These are phyloP conservation scores for Umbelopsis ramanniana DNA, from an alignment of 192 early-diverging fungal genomes.

Conservation along the genomic window DNA sequence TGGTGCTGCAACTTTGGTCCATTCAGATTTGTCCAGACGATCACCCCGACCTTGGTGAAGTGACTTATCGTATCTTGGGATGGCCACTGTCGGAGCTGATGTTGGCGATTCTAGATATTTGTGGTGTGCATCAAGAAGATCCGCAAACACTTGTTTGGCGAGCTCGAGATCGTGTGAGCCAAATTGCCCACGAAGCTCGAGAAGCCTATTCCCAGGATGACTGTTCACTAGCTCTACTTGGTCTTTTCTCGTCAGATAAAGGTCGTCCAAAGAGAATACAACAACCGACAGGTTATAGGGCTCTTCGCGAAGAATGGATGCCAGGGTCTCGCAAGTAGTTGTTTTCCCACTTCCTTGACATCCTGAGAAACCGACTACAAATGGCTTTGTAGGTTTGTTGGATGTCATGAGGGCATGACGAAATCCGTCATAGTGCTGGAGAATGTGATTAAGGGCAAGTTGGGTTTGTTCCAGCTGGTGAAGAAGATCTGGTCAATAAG, in stretches of 20 bases:
- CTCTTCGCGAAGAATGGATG: slow-evolving; percentile 37
- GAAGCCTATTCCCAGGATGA: slow-evolving; percentile 67
- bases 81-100: slow-evolving; percentile 34
- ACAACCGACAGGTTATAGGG: slow-evolving; percentile 57
- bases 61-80: slow-evolving; percentile 88
- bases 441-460: slow-evolving; percentile 35
- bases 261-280: slow-evolving; percentile 82
- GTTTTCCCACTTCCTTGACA: slow-evolving; percentile 83
- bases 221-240: slow-evolving; percentile 54
- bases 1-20: slow-evolving; percentile 57
- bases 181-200: slow-evolving; percentile 83
- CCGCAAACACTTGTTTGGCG: slow-evolving; percentile 54
- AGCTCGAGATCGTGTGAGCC: slow-evolving; percentile 88
- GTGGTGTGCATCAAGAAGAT: slow-evolving; percentile 42
- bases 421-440: slow-evolving; percentile 31
- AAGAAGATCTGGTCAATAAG: background rate
- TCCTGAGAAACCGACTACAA: slow-evolving; percentile 79
- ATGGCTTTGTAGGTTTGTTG: slow-evolving; percentile 36
- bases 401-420: background rate
- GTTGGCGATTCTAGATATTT: background rate
- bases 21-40: slow-evolving; percentile 60
- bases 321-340: slow-evolving; percentile 56
- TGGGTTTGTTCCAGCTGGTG: slow-evolving; percentile 32
- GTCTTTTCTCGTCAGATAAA: slow-evolving; percentile 77
- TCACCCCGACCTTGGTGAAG: slow-evolving; percentile 80